A percentile compares a stretch with the other conserved stretches of the same genome.
These are phyloP conservation scores for Exophiala oligosperma DNA, from an alignment of 2,329 filamentous ascomycete species.

Conservation along the genomic window DNA sequence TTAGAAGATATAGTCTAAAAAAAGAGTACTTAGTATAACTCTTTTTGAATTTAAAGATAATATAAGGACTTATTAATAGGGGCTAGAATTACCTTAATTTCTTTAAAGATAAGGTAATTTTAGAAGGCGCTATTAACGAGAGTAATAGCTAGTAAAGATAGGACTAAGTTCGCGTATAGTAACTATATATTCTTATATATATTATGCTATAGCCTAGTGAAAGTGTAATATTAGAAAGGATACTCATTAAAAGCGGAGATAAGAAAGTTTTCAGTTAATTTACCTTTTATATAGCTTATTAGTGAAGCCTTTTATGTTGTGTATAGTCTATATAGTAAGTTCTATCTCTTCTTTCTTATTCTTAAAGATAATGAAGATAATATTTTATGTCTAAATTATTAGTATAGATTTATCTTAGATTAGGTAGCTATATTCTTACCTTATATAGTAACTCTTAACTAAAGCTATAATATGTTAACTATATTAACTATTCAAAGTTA, in stretches of 20 bases:
- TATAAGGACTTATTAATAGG: constrained; percentile 19
- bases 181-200: constrained; percentile 29
- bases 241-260: constrained; percentile 6
- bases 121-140: constrained; percentile 27
- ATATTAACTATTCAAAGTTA: too few species aligned
- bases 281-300: constrained; percentile 25
- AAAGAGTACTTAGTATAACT: constrained; percentile 24
- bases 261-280: constrained; percentile 6
- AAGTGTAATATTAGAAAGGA: constrained; percentile 10
- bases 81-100: constrained; percentile 26
- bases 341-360: constrained; percentile 25
- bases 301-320: constrained; percentile 24
- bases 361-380: constrained; percentile 27
- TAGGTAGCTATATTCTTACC: constrained; percentile 5
- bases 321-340: constrained; percentile 16
- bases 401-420: constrained; percentile 3
- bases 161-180: constrained; percentile 3
- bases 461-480: constrained; percentile 6
- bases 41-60: constrained; percentile 21
- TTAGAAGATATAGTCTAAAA: constrained; percentile 3
- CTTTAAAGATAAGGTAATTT: constrained; percentile 26
- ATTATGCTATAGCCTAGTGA: constrained; percentile 23
- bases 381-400: constrained; percentile 10
- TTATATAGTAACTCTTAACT: constrained; percentile 23
- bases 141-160: constrained; percentile 21